phyloP scores from a whole-genome alignment of 805 yeast species.

The Priceomyces haplophilus region DNA sequence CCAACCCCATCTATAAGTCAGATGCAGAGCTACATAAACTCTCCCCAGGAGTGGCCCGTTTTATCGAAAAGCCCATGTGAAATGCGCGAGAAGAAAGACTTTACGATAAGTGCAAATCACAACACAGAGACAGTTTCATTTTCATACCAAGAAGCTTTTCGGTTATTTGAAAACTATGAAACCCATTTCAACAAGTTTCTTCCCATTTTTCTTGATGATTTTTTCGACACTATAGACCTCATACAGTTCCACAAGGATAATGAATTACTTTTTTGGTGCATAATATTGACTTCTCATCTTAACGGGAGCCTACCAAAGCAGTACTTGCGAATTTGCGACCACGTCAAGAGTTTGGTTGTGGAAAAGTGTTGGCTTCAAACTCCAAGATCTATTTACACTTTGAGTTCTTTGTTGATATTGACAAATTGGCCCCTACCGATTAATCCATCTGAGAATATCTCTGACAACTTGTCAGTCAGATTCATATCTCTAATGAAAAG shows the following conservation, averaged over 20 bases:
- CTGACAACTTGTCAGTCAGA: constrained; percentile 33
- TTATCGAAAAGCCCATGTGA: constrained; percentile 6
- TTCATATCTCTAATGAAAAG: constrained; percentile 38
- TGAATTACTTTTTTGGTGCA: constrained; percentile 41
- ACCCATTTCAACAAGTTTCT: constrained; percentile 27
- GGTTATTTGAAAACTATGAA: constrained; percentile 21
- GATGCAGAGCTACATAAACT: constrained; percentile 22
- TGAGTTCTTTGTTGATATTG: constrained; percentile 37
- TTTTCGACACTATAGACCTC: constrained; percentile 14
- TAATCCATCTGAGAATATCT: constrained; percentile 18
- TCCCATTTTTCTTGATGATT: constrained; percentile 30
- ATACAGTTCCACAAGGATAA: constrained; percentile 22
- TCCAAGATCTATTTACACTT: constrained; percentile 41
- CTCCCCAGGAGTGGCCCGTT: constrained; percentile 8
- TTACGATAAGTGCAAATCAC: constrained; percentile 7
- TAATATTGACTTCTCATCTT: constrained; percentile 33
- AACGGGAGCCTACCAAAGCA: constrained; percentile 16
- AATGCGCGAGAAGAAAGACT: background rate
- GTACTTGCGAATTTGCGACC: constrained; percentile 26
- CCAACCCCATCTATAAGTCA: constrained; percentile 19
- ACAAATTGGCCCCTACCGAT: constrained; percentile 46
- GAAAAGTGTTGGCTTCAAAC: constrained; percentile 43
- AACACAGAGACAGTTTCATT: constrained; percentile 9
- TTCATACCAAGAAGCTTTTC: constrained; percentile 13
- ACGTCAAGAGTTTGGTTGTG: constrained; percentile 37